These are phyloP conservation scores for Lachnum nothofagi DNA, from an alignment of 2,329 filamentous ascomycete species.

Conservation along the genomic window DNA sequence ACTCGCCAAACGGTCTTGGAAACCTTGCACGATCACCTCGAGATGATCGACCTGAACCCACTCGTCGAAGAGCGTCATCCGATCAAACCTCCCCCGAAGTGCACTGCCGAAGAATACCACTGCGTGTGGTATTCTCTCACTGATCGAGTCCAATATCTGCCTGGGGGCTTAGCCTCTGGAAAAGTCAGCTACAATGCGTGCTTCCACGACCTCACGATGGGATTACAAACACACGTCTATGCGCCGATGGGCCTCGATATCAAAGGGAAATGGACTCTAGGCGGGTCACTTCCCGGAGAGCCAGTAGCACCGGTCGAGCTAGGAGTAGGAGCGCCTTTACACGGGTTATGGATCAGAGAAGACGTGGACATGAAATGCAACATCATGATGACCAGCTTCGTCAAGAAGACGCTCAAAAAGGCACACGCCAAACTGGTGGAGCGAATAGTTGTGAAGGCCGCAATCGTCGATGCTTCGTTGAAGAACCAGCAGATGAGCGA, in stretches of 20 bases:
- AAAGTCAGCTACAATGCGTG: constrained; percentile 74
- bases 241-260: constrained; percentile 78
- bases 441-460: constrained; percentile 50
- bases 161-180: constrained; percentile 56
- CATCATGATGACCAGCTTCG: constrained; percentile 67
- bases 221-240: constrained; percentile 77
- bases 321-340: constrained; percentile 57
- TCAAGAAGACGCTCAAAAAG: constrained; percentile 77
- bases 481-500: constrained; percentile 17
- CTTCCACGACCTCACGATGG: constrained; percentile 68
- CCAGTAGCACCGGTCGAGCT: constrained; percentile 59
- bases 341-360: constrained; percentile 76
- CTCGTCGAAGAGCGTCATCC: constrained; percentile 67
- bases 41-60: constrained; percentile 86
- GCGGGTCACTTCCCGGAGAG: constrained; percentile 67
- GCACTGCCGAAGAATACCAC: constrained; percentile 64
- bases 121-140: constrained; percentile 75
- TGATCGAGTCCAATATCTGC: constrained; percentile 71
- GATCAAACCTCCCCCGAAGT: constrained; percentile 62
- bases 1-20: constrained; percentile 65
- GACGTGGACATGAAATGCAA: constrained; percentile 82
- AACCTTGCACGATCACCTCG: constrained; percentile 70
- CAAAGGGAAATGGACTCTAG: constrained; percentile 70
- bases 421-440: constrained; percentile 68
- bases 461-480: constrained; percentile 27